Evolutionary conservation across 495 filamentous ascomycete genomes (phyloP), one percentile per base, ranked within the genome.

Genomic region (Podospora appendiculata): DNA sequence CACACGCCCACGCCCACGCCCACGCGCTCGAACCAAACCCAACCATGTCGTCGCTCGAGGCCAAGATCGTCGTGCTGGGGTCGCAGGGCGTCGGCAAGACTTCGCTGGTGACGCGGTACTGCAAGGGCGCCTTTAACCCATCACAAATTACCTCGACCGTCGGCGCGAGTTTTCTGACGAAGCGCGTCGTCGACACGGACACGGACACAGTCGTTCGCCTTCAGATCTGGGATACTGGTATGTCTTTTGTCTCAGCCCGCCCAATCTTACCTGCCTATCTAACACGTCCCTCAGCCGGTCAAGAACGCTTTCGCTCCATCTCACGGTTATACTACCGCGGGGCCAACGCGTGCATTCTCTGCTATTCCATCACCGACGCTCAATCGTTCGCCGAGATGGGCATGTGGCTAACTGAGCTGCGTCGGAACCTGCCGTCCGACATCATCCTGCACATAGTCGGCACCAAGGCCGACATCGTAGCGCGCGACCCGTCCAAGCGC

Each of bases 71-170:
- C 59, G 83, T 95, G 52, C 80, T 95, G 42, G 90, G 90, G 68
- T 81, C 87, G 47, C 89, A 93, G 76, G 89, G 90, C 67, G 92
- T 96, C 45, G 92, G 92, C 64, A 98, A 98, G 73, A 96, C 92
- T 11, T 89, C 86, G 38, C 81, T 98, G 13, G 88, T 96, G 14
- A 85, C 86, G 59, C 87, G 91, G 57, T 95, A 86, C 65, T 83
- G 90, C 63, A 86, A 87, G 57, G 87, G 88, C 55, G 76, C 82
- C 49, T 95, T 93, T 64, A 75, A 78, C 73, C 88, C 63, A 64
- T 75, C 81, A 4, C 81, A 79, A 45, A 81, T 84, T 13, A 80
- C 79, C 6, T 89, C 87, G 14, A 98, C 92, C 38, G 84, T 96
- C 59, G 93, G 93, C 69, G 93, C 93, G 17, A 90, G 86, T 56